Conservation (phyloP, 208 protist genomes). For the Leishmania gerbilli region DNA sequence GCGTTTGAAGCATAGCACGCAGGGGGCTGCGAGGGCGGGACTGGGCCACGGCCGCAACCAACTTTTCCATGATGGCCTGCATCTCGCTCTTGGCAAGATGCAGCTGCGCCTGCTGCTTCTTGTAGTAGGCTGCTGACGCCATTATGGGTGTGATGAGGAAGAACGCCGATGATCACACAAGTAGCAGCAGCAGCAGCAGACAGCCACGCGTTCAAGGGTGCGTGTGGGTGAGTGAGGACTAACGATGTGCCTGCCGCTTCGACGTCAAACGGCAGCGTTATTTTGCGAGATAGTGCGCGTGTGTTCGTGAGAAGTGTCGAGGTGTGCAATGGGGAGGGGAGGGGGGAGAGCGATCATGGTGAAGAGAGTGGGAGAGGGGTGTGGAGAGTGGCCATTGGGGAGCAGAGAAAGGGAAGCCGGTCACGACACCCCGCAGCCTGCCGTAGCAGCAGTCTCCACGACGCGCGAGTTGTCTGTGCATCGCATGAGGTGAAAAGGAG, state of each 20-base stretch:
- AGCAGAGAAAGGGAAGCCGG: not conserved
- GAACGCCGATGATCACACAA: not conserved
- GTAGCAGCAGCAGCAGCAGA: not conserved
- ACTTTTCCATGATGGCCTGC: slow-evolving; percentile 40
- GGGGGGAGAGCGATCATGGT: not conserved
- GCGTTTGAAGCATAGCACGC: slow-evolving; percentile 27
- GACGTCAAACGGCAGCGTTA: not conserved
- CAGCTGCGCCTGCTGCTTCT: slow-evolving; percentile 42
- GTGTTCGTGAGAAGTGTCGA: not conserved
- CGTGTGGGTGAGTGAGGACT: not conserved
- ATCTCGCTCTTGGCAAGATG: slow-evolving; percentile 33
- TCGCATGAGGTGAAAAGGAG: not conserved
- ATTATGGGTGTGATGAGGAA: slow-evolving; percentile 14
- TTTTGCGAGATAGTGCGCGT: not conserved
- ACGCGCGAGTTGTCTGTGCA: not conserved
- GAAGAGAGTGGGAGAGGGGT: not conserved
- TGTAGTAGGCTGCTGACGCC: slow-evolving; percentile 35
- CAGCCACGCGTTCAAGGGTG: not conserved
- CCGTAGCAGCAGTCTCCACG: not conserved
- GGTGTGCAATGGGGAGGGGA: no score
- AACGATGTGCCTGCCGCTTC: not conserved
- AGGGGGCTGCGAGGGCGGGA: slow-evolving; percentile 31
- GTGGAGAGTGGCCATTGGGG: not conserved
- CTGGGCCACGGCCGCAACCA: slow-evolving; percentile 33
- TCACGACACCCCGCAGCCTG: not conserved